phyloP scores from a whole-genome alignment of 352 stramenopile species.

The Phytophthora brassicae region DNA sequence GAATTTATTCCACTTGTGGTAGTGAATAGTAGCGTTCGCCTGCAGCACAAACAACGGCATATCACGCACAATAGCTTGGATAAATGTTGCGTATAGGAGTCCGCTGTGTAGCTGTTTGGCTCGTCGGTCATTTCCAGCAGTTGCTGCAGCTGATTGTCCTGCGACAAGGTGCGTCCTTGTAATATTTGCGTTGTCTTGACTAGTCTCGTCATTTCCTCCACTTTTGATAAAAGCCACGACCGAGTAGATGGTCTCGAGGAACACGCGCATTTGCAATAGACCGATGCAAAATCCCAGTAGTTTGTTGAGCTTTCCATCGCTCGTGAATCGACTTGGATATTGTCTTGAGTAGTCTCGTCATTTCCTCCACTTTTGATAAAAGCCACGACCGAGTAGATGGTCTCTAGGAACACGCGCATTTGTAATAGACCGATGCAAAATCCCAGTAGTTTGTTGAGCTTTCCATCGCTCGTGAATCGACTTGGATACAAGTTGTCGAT shows the following conservation, averaged over 20 bases:
- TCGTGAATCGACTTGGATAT: too few relatives aligned
- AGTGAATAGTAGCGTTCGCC: constrained; percentile 78
- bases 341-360: constrained; percentile 1
- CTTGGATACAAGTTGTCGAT: constrained; percentile 39
- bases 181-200: neutral
- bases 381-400: constrained; percentile 36
- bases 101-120: constrained; percentile 29
- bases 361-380: constrained; percentile 4
- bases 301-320: constrained; percentile 33
- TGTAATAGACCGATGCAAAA: constrained; percentile 58
- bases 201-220: constrained; percentile 3
- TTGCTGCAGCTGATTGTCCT: constrained; percentile 6
- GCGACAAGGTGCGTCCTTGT: constrained; percentile 1
- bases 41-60: constrained; percentile 75
- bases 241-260: constrained; percentile 53
- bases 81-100: constrained; percentile 56
- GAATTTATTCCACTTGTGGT: constrained; percentile 75
- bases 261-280: constrained; percentile 63
- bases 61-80: constrained; percentile 70
- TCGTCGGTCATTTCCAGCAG: neutral
- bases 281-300: constrained; percentile 43
- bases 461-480: constrained; percentile 36
- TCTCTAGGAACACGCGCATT: constrained; percentile 66
- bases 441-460: constrained; percentile 40
- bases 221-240: constrained; percentile 20